phyloP scores from a whole-genome alignment of 345 rosid species.

The Eucalyptus erythrocorys region DNA sequence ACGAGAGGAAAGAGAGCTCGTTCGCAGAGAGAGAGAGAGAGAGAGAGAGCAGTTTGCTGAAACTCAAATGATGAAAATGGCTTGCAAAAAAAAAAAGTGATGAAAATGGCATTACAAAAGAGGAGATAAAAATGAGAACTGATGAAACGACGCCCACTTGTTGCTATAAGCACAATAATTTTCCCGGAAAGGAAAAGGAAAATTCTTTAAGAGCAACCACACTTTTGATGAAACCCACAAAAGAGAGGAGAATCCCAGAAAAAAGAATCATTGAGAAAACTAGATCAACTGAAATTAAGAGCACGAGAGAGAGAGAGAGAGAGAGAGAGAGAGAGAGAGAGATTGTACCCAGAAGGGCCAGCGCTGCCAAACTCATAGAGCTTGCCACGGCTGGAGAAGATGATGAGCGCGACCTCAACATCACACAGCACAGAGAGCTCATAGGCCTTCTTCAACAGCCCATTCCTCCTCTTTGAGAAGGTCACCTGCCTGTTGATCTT shows the following conservation, averaged over 20 bases:
- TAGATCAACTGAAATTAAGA: not conserved
- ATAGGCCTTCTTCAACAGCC: slow-evolving; percentile 72
- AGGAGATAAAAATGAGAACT: not conserved
- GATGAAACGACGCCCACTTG: not conserved
- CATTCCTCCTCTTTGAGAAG: slow-evolving; percentile 74
- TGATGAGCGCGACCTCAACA: slow-evolving; percentile 74
- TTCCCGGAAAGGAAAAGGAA: not conserved
- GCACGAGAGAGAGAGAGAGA: not conserved
- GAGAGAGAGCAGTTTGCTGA: not conserved
- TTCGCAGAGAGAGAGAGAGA: not conserved
- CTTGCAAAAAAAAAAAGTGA: not conserved
- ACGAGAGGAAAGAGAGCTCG: not conserved
- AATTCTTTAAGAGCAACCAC: not conserved
- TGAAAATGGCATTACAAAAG: not conserved
- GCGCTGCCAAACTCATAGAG: slow-evolving; percentile 70
- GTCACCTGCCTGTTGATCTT: slow-evolving; percentile 84
- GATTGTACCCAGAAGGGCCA: slow-evolving; percentile 5
- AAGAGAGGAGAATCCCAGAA: not conserved
- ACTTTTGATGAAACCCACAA: not conserved
- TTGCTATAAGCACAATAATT: not conserved
- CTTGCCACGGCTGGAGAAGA: slow-evolving; percentile 89
- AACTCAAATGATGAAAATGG: not conserved
- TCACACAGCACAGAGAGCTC: slow-evolving; percentile 85
- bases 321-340: not conserved
- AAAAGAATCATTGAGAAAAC: not conserved